Base-by-base conservation (phyloP, 441 rosid genomes). In the Iberis amara region DNA sequence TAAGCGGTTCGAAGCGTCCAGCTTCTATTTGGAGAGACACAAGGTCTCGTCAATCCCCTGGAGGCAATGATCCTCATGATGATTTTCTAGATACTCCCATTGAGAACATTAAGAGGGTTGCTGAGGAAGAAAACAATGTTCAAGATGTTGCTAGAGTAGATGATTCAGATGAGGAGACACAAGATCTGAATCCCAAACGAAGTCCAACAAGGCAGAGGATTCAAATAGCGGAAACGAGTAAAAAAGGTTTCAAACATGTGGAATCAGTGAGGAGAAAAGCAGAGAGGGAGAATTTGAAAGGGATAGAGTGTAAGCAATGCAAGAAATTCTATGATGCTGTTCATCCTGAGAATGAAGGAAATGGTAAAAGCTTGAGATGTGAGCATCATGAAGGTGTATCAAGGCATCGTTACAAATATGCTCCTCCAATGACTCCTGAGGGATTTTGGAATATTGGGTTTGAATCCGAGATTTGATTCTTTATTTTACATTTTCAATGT, bases 381-480 rank as follows among this genome's bases (percentile, higher is more conserved):
- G 96, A 92, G 71, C 99, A 92, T 75, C 95, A 79, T 55, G 95
- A 84, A 27, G 97, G 92, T 50, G 96, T 86, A 61, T 92, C 99
- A 6, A 76, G 96, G 80, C 97, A 89, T 78, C 82, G 97, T 57
- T 86, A 82, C 52, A 86, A 55, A 66, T 79, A 79, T 49, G 68
- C 69, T 39, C 95, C 96, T 66, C 96, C 97, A 18, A 23, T 78
- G 73, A 89, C 97, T 52, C 96, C 96, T 15, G 98, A 87, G 60
- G 98, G 95, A 30, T 90, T 90, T 73, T 87, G 96, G 96, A 85
- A 90, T 62, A 86, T 90, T 46, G 95, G 98, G 30, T 91, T 91
- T 67, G 94, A 91, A 65, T 85, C 96, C 39, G 96, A 91, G 70
- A 81, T 79, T 78, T 90, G 79, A 73, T 61, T 28, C 35, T 54